Conservation (phyloP, 2,329 filamentous ascomycete genomes). For the Fusarium nurragi region DNA sequence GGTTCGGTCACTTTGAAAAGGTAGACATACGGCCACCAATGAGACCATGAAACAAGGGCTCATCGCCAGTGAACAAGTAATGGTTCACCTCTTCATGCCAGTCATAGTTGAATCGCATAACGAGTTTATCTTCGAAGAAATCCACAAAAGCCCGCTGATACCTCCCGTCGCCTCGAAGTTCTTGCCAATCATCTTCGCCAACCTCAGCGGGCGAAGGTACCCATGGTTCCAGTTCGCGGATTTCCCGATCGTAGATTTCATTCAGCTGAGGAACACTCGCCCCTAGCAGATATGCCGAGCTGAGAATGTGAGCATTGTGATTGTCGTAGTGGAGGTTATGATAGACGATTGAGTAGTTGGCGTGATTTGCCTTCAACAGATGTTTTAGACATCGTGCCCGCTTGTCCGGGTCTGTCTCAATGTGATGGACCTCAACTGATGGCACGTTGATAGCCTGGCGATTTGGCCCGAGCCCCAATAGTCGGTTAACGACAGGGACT, state of each 20-base stretch:
- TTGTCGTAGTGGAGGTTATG: slow-evolving; percentile 81
- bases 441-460: slow-evolving; percentile 64
- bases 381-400: slow-evolving; percentile 87
- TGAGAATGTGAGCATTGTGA: slow-evolving; percentile 82
- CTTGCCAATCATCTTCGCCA: slow-evolving; percentile 83
- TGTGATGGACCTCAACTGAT: slow-evolving; percentile 76
- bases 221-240: slow-evolving; percentile 81
- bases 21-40: slow-evolving; percentile 75
- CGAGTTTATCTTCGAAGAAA: slow-evolving; percentile 93
- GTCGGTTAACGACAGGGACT: slow-evolving; percentile 44
- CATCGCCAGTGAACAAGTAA: slow-evolving; percentile 77
- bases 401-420: slow-evolving; percentile 84
- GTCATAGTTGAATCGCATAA: slow-evolving; percentile 76
- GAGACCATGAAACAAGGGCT: slow-evolving; percentile 83
- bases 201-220: slow-evolving; percentile 85
- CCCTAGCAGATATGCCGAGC: slow-evolving; percentile 86
- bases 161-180: slow-evolving; percentile 78
- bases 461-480: slow-evolving; percentile 39
- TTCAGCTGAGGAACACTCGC: slow-evolving; percentile 78
- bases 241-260: slow-evolving; percentile 81
- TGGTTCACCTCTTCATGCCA: slow-evolving; percentile 82
- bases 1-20: neutral
- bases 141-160: slow-evolving; percentile 94
- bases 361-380: slow-evolving; percentile 89
- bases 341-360: slow-evolving; percentile 85